A percentile compares a stretch with the other conserved stretches of the same genome.
These are phyloP conservation scores for Plantago coronopus DNA, from an alignment of 305 asterid species.

Conservation along the genomic window DNA sequence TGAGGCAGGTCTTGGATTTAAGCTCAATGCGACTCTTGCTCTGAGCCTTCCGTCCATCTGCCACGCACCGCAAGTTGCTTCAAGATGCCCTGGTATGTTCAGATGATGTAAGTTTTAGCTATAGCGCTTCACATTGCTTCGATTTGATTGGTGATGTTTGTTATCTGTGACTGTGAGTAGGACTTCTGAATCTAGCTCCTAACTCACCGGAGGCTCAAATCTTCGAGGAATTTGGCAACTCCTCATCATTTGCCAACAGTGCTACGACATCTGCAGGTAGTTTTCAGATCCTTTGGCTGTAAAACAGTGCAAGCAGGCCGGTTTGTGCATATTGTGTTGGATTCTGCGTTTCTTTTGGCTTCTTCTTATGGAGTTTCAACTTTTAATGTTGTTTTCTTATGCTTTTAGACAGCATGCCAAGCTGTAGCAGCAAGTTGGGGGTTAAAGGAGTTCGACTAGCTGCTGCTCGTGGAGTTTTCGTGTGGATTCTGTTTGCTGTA, in stretches of 20 bases:
- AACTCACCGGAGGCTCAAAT: conserved; percentile 46
- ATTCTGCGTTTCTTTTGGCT: neutral
- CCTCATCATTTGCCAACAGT: conserved; percentile 18
- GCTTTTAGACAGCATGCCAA: conserved; percentile 18
- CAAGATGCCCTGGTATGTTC: conserved; percentile 30
- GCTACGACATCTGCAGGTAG: conserved; percentile 26
- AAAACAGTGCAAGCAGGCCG: too few relatives aligned
- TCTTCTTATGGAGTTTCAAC: neutral
- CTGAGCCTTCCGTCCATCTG: conserved; percentile 32
- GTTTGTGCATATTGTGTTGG: neutral
- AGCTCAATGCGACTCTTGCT: conserved; percentile 47
- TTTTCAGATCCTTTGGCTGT: neutral
- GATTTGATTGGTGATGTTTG: neutral
- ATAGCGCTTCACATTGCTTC: neutral
- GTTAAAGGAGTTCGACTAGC: conserved; percentile 20
- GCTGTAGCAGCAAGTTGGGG: conserved; percentile 26
- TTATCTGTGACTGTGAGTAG: conserved; percentile 22
- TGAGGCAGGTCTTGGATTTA: conserved; percentile 35
- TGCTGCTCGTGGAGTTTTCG: conserved; percentile 15
- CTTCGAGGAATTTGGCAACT: conserved; percentile 28
- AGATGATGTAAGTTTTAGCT: neutral
- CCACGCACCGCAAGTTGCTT: conserved; percentile 21
- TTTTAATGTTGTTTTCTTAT: neutral
- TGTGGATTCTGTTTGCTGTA: conserved; percentile 25
- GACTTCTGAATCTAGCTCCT: conserved; percentile 38